Conservation (phyloP, 805 yeast species). For the Saccharomycopsis synnaedendra region DNA sequence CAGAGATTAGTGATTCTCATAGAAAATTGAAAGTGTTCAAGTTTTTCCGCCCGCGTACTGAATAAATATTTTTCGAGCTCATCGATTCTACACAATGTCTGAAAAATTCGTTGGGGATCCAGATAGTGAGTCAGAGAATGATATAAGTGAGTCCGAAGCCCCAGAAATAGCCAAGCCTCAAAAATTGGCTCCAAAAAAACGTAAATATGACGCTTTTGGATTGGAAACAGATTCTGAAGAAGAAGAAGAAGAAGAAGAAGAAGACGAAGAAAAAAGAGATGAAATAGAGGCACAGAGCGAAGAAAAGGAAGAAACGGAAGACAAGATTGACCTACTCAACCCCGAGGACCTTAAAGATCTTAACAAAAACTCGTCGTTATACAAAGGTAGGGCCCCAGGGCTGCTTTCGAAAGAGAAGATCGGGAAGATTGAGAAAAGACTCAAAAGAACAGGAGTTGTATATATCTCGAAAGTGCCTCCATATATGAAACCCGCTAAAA, state of each 20-base stretch:
- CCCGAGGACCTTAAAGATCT: slow-evolving; percentile 17
- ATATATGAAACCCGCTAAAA: slow-evolving; percentile 89
- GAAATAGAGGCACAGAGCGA: slow-evolving; percentile 18
- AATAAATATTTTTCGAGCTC: no score
- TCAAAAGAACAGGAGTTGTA: slow-evolving; percentile 81
- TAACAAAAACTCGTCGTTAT: slow-evolving; percentile 8
- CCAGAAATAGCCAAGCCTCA: neutral
- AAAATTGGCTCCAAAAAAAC: neutral
- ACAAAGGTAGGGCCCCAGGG: slow-evolving; percentile 7
- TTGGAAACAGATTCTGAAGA: slow-evolving; percentile 16
- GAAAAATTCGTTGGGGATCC: neutral
- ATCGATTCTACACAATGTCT: neutral
- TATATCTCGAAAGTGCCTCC: slow-evolving; percentile 89
- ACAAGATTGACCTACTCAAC: slow-evolving; percentile 4
- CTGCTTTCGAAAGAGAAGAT: slow-evolving; percentile 23
- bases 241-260: slow-evolving; percentile 18
- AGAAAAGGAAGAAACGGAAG: neutral
- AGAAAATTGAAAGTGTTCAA: no score
- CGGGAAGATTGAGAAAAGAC: slow-evolving; percentile 28
- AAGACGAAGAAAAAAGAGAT: slow-evolving; percentile 2
- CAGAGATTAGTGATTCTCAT: no score
- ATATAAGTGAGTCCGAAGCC: neutral
- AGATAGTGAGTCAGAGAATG: neutral
- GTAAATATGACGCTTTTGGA: slow-evolving; percentile 10
- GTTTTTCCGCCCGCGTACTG: no score